These are phyloP conservation scores for Yarrowia yakushimensis DNA, from an alignment of 805 yeast genomes.

Conservation along the genomic window DNA sequence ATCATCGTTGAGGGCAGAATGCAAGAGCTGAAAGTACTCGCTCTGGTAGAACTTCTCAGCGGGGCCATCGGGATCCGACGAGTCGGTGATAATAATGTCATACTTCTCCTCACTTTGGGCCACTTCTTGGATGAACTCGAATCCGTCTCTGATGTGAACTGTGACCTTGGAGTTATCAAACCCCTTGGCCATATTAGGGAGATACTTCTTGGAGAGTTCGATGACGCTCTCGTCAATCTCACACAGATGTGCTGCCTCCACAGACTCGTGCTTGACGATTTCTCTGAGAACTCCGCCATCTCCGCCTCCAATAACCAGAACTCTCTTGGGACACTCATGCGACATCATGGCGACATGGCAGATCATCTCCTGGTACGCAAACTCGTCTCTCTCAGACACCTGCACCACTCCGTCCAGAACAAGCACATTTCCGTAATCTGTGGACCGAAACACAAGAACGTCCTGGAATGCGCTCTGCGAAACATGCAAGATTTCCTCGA, in stretches of 20 bases:
- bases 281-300: constrained; percentile 94
- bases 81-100: constrained; percentile 86
- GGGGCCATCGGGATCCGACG: constrained; percentile 94
- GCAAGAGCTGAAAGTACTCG: constrained; percentile 66
- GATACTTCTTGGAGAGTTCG: constrained; percentile 60
- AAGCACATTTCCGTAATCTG: constrained; percentile 78
- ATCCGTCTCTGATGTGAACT: constrained; percentile 76
- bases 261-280: constrained; percentile 65
- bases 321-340: constrained; percentile 70
- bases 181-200: constrained; percentile 71
- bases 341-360: constrained; percentile 76
- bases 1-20: constrained; percentile 56
- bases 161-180: constrained; percentile 63
- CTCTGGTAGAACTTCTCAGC: constrained; percentile 84
- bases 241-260: constrained; percentile 67
- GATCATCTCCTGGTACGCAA: constrained; percentile 90
- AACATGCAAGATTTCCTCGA: constrained; percentile 78
- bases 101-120: constrained; percentile 43
- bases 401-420: constrained; percentile 89
- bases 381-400: constrained; percentile 89
- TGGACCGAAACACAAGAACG: constrained; percentile 65
- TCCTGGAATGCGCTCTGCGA: constrained; percentile 91
- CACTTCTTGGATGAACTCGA: constrained; percentile 58
- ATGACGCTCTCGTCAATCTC: constrained; percentile 87
- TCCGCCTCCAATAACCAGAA: constrained; percentile 91